A percentile compares a stretch with the other conserved stretches of the same genome.
These are phyloP conservation scores for Sequoiadendron giganteum DNA, from an alignment of 75 land plant genomes.

Conservation along the genomic window DNA sequence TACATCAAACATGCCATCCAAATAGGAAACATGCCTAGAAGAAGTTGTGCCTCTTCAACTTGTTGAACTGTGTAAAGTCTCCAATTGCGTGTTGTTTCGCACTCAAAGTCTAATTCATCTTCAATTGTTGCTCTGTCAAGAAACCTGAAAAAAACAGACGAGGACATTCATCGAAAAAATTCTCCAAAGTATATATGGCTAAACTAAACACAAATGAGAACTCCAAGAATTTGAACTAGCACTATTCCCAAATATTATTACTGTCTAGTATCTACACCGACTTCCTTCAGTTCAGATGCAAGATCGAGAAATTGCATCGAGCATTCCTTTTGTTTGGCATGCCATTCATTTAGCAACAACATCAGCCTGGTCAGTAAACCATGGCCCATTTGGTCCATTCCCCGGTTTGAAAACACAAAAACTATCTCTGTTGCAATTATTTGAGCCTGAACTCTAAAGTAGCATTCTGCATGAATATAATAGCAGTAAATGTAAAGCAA, in stretches of 20 bases:
- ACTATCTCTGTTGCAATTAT: not conserved
- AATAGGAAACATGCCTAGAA: conserved; percentile 65
- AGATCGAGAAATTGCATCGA: not conserved
- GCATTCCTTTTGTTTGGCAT: not conserved
- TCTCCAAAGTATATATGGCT: not conserved
- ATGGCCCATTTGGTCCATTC: not conserved
- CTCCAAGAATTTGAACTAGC: no score
- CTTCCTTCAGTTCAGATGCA: not conserved
- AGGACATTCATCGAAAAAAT: not conserved
- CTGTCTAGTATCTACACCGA: not conserved
- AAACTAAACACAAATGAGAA: not conserved
- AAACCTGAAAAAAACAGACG: conserved; percentile 19
- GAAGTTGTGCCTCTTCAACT: conserved; percentile 38
- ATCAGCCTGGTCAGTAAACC: not conserved
- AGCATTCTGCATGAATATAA: not conserved
- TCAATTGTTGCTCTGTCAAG: conserved; percentile 40
- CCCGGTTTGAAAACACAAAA: not conserved
- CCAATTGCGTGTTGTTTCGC: conserved; percentile 11
- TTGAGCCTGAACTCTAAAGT: not conserved
- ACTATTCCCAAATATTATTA: not conserved
- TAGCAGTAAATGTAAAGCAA: not conserved
- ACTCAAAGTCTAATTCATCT: not conserved
- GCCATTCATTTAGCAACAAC: not conserved
- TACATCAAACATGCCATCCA: conserved; percentile 76
- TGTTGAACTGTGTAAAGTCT: conserved; percentile 18